Percentiles rank a stretch among this genome's conserved stretches.
phyloP scores from a whole-genome alignment of 768 basidiomycete species.

The Omphalotus guepiniiformis region DNA sequence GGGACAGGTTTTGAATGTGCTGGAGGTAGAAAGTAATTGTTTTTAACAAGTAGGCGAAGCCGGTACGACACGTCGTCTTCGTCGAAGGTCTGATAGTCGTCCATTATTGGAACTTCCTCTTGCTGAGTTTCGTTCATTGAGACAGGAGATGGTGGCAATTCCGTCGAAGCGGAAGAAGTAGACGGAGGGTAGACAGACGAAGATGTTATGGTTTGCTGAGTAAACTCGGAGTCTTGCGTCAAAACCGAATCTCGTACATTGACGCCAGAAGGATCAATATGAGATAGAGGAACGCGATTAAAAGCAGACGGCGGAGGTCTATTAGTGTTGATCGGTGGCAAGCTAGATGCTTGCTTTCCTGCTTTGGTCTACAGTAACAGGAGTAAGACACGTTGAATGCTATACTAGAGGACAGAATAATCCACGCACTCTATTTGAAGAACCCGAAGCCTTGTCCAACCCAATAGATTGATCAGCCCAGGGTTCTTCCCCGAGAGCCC shows the following conservation, averaged over 20 bases:
- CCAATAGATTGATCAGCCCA: slow-evolving; percentile 2
- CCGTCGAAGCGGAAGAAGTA: slow-evolving; percentile 65
- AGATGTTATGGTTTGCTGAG: slow-evolving; percentile 62
- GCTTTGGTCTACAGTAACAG: slow-evolving; percentile 1
- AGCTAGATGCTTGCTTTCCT: not conserved
- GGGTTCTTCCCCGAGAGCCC: slow-evolving; percentile 3
- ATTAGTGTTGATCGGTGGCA: slow-evolving; percentile 18
- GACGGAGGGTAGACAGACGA: slow-evolving; percentile 59
- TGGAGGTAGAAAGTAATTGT: slow-evolving; percentile 86
- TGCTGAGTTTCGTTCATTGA: slow-evolving; percentile 38
- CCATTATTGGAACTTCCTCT: slow-evolving; percentile 43
- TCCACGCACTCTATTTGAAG: not conserved
- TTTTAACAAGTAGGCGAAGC: slow-evolving; percentile 77
- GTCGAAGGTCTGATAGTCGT: slow-evolving; percentile 48
- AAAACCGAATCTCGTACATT: slow-evolving; percentile 50
- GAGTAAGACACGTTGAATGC: no score
- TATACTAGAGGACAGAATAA: not conserved
- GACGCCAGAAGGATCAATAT: slow-evolving; percentile 23
- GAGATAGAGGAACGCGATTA: slow-evolving; percentile 42
- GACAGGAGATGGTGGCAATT: slow-evolving; percentile 59
- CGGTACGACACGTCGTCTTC: slow-evolving; percentile 84
- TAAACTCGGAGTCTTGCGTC: slow-evolving; percentile 46
- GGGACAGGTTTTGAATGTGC: slow-evolving; percentile 80
- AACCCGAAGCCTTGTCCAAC: not conserved
- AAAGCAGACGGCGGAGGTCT: slow-evolving; percentile 42